A percentile compares a stretch with the other conserved stretches of the same genome.
Conservation (phyloP, 1,139 yeast species). For the Cylindricascospora bacillispora region DNA sequence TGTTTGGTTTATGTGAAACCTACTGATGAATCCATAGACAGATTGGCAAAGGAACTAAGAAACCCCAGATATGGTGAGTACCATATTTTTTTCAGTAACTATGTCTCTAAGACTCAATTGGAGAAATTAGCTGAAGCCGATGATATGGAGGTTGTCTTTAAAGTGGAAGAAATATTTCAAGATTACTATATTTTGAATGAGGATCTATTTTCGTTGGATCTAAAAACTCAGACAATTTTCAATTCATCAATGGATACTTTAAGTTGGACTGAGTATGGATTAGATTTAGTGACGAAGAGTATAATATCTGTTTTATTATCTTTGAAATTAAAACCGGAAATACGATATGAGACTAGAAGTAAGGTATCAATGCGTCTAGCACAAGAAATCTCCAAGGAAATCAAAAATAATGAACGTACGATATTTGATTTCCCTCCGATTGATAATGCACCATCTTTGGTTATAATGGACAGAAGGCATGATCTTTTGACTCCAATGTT, state of each 20-base stretch:
- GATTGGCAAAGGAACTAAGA: constrained; percentile 50
- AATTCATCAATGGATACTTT: constrained; percentile 7
- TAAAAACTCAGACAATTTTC: constrained; percentile 17
- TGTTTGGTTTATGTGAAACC: constrained; percentile 79
- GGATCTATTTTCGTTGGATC: constrained; percentile 45
- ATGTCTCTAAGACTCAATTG: constrained; percentile 57
- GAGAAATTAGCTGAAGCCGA: constrained; percentile 87
- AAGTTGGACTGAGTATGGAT: constrained; percentile 35
- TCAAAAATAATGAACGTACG: constrained; percentile 41
- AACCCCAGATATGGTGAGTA: constrained; percentile 72
- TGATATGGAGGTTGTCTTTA: constrained; percentile 64
- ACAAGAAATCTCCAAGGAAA: constrained; percentile 48
- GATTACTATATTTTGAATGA: constrained; percentile 67
- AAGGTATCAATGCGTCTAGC: constrained; percentile 42
- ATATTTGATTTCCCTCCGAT: constrained; percentile 53
- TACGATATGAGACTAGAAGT: constrained; percentile 55
- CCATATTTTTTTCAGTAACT: constrained; percentile 64
- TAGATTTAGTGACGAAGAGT: constrained; percentile 40
- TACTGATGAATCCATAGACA: constrained; percentile 46
- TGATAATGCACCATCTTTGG: constrained; percentile 62
- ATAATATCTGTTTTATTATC: constrained; percentile 59
- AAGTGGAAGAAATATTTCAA: constrained; percentile 71
- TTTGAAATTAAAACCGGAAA: constrained; percentile 61
- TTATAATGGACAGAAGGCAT: constrained; percentile 71
- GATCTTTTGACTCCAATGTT: constrained; percentile 90